Percentiles rank a stretch among this genome's conserved stretches.
Evolutionary conservation across 805 yeast species (phyloP).

Genomic region (Metschnikowia colocasiae): DNA sequence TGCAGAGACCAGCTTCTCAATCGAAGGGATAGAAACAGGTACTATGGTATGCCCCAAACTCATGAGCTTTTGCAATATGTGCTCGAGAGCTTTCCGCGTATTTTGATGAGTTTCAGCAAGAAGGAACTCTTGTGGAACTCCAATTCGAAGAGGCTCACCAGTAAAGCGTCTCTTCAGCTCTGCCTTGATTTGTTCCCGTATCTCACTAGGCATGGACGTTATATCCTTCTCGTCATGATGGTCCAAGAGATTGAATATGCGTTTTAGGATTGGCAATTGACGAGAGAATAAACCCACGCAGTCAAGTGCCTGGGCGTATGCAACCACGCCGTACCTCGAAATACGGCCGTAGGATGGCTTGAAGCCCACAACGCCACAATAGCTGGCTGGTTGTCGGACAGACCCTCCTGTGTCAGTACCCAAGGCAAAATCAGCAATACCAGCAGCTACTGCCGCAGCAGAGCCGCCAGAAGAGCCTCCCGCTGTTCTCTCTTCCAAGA

Average conservation of each 20-base stretch:
- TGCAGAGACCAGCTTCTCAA: conserved; percentile 65
- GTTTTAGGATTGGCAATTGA: conserved; percentile 39
- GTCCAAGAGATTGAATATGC: conserved; percentile 57
- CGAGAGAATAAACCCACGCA: conserved; percentile 82
- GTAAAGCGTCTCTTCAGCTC: conserved; percentile 1
- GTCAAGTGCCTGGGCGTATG: conserved; percentile 92
- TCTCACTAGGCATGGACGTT: conserved; percentile 47
- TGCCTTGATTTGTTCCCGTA: conserved; percentile 28
- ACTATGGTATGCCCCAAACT: conserved; percentile 50
- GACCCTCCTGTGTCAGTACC: conserved; percentile 99
- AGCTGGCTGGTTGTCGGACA: conserved; percentile 86
- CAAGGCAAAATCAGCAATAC: conserved; percentile 64
- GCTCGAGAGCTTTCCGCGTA: conserved; percentile 46
- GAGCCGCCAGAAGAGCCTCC: conserved; percentile 98
- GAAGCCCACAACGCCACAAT: conserved; percentile 78
- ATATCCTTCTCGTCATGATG: conserved; percentile 73
- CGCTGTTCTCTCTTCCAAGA: conserved; percentile 28
- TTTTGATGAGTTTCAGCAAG: conserved; percentile 50
- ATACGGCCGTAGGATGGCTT: conserved; percentile 92
- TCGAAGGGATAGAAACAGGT: conserved; percentile 67
- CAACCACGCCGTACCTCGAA: conserved; percentile 86
- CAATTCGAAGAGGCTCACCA: conserved; percentile 40
- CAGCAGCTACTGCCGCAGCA: conserved; percentile 86
- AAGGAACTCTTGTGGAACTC: conserved; percentile 67
- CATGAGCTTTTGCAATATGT: conserved; percentile 42